These are phyloP conservation scores for Monoraphidium neglectum DNA, from an alignment of 139 green algal species.

Conservation along the genomic window DNA sequence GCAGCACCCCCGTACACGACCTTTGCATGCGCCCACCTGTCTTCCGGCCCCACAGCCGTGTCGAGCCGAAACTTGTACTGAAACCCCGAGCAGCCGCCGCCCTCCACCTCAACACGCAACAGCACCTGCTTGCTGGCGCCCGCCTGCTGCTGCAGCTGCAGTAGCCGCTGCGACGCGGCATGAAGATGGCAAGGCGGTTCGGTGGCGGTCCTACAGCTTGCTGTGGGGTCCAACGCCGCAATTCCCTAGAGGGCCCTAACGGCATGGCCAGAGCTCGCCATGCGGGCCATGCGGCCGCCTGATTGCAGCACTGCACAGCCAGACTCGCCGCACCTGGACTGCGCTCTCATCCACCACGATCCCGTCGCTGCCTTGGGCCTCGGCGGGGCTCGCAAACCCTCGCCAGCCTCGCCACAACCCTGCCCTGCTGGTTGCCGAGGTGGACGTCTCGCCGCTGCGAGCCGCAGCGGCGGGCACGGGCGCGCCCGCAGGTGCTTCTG, in stretches of 20 bases:
- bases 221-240: not conserved
- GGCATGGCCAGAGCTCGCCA: too few relatives aligned
- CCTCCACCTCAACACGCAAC: conserved; percentile 86
- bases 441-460: too few relatives aligned
- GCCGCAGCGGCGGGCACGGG: too few relatives aligned
- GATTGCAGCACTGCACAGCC: not conserved
- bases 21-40: conserved; percentile 31
- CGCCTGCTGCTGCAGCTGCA: conserved; percentile 48
- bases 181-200: not conserved
- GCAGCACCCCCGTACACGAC: too few relatives aligned
- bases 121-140: conserved; percentile 18
- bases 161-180: conserved; percentile 46
- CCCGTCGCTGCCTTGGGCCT: not conserved
- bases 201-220: not conserved
- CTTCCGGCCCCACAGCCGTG: conserved; percentile 29
- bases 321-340: conserved; percentile 14
- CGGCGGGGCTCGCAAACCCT: not conserved
- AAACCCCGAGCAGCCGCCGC: conserved; percentile 92
- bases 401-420: too few relatives aligned
- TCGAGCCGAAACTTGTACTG: conserved; percentile 92
- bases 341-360: conserved; percentile 24
- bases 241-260: too few relatives aligned
- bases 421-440: too few relatives aligned
- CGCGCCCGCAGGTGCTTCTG: too few relatives aligned
- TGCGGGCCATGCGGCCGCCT: not conserved